phyloP scores from a whole-genome alignment of 73 alveolate species.

The Tetrahymena malaccensis region DNA sequence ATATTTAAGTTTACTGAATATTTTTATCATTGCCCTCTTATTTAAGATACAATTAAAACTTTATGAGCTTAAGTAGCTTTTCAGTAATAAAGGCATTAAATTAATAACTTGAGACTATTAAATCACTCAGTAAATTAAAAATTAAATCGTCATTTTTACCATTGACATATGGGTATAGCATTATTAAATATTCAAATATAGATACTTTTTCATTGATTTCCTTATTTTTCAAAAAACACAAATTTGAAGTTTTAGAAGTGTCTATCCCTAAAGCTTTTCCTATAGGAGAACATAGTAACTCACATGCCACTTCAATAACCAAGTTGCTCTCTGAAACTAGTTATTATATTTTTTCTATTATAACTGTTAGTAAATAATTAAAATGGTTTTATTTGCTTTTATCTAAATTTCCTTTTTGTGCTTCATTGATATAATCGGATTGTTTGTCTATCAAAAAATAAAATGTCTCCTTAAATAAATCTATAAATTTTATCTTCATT shows the following conservation, averaged over 20 bases:
- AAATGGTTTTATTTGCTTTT: background rate
- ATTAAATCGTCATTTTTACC: background rate
- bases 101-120: background rate
- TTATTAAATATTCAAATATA: background rate
- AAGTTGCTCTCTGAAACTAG: background rate
- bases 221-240: background rate
- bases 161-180: background rate
- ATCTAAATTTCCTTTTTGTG: background rate
- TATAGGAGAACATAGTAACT: background rate
- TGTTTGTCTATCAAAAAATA: background rate
- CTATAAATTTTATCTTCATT: background rate
- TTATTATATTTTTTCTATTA: background rate
- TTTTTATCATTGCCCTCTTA: background rate
- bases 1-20: background rate
- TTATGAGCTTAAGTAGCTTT: background rate
- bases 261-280: background rate
- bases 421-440: background rate
- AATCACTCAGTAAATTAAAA: background rate
- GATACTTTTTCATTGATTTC: background rate
- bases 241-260: background rate
- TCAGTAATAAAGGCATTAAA: background rate
- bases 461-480: background rate
- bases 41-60: background rate
- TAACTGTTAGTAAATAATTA: background rate
- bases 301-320: background rate